Base-by-base conservation (phyloP, 331 rosid genomes). In the Pyrus hybrid region DNA sequence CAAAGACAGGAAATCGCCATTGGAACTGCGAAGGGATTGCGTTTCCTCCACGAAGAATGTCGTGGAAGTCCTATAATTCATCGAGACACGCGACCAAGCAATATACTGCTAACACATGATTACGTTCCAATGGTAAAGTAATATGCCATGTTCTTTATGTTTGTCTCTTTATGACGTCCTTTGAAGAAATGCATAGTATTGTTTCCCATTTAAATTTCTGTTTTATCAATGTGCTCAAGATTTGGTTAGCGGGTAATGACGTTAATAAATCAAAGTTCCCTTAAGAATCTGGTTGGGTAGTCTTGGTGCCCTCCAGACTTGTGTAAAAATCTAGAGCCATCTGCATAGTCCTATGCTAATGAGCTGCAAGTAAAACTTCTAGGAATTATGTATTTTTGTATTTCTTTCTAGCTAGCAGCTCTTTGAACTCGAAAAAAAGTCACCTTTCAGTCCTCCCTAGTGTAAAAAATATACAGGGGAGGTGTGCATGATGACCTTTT, bases 1-100 rank as follows among this genome's bases (percentile, higher is more conserved):
- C 93, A 84, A 68, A 93, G 98, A 80, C 83, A 82, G 47, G 47
- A 41, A 10, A 41, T 41, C 13, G 98, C 98, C 22, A 71, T 93
- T 80, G 98, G 96, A 68, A 89, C 82, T 32, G 98, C 98, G 18
- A 93, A 88, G 86, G 98, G 97, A 51, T 67, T 93, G 81, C 96
- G 98, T 70, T 93, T 91, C 83, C 85, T 91, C 9, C 97, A 93
- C 8, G 98, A 93, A 78, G 97, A 93, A 85, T 89, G 98, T 26
- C 93, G 98, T 18, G 96, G 93, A 51, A 89, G 96, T 49, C 97
- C 98, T 79, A 83, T 93, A 65, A 87, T 93, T 82, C 98, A 93
- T 74, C 75, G 98, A 32, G 97, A 93, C 77, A 81, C 89, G 83
- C 83, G 96, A 72, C 97, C 98, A 41, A 86, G 96, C 93, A 93